Percentiles rank a stretch among this genome's conserved stretches.
Conservation (phyloP, 148 eudicot genomes). For the Camellia sinensis region DNA sequence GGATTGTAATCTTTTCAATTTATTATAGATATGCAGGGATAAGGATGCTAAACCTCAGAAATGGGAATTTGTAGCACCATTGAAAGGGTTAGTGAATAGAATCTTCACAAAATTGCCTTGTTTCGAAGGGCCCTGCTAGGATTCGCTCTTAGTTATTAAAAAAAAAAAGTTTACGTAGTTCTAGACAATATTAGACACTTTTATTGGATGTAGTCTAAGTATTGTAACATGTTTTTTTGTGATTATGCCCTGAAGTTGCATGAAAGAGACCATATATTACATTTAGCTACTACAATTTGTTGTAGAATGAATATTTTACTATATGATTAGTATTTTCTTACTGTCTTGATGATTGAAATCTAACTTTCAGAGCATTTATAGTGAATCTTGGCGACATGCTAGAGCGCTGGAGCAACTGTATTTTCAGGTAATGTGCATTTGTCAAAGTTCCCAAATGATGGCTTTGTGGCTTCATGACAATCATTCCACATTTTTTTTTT, state of each 20-base stretch:
- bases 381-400: constrained; percentile 97
- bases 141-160: no score
- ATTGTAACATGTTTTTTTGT: neutral
- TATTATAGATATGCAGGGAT: constrained; percentile 83
- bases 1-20: constrained; percentile 5
- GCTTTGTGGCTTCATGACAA: constrained; percentile 12
- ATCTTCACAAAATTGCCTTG: neutral
- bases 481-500: constrained; percentile 3
- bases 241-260: constrained; percentile 1
- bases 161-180: neutral
- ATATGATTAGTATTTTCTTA: neutral
- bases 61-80: constrained; percentile 87
- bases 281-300: neutral
- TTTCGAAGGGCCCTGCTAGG: no score
- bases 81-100: constrained; percentile 62
- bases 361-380: constrained; percentile 68
- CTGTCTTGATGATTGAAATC: no score
- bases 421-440: constrained; percentile 64
- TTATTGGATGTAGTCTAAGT: neutral
- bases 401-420: constrained; percentile 95
- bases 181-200: neutral
- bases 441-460: constrained; percentile 6
- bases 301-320: neutral
- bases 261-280: neutral
- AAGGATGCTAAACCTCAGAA: constrained; percentile 77